These are phyloP conservation scores for Neurospora sp. DNA, from an alignment of 495 filamentous ascomycete genomes.

Conservation along the genomic window DNA sequence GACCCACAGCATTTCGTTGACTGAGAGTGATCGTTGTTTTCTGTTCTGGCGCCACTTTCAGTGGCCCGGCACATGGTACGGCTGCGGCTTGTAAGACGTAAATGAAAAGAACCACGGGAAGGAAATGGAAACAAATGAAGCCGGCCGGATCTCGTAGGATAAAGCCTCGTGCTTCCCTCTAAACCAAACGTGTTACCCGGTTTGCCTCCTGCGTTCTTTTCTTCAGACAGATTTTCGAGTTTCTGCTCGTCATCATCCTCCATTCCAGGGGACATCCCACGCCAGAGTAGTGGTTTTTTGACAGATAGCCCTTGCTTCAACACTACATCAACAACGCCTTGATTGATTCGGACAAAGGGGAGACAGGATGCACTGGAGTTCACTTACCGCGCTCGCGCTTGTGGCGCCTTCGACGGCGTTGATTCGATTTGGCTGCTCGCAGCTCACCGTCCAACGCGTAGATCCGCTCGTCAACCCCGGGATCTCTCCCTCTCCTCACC, in stretches of 20 bases:
- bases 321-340: background rate
- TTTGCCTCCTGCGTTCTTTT: background rate
- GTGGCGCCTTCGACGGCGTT: constrained; percentile 30
- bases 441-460: constrained; percentile 33
- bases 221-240: background rate
- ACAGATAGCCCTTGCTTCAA: background rate
- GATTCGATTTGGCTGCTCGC: constrained; percentile 36
- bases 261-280: background rate
- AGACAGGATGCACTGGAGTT: constrained; percentile 28
- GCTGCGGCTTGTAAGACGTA: background rate
- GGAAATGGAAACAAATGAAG: background rate
- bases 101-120: background rate
- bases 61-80: background rate
- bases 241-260: background rate
- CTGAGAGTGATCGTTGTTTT: background rate
- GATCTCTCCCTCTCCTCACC: constrained; percentile 28
- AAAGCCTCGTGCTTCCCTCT: background rate
- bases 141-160: background rate
- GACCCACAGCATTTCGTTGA: background rate
- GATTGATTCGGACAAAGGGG: background rate
- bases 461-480: constrained; percentile 34
- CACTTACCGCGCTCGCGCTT: constrained; percentile 29
- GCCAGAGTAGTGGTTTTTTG: background rate
- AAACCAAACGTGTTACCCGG: background rate
- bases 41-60: background rate